Conservation (phyloP, 2,329 filamentous ascomycete genomes). For the Grosmannia penicillata region DNA sequence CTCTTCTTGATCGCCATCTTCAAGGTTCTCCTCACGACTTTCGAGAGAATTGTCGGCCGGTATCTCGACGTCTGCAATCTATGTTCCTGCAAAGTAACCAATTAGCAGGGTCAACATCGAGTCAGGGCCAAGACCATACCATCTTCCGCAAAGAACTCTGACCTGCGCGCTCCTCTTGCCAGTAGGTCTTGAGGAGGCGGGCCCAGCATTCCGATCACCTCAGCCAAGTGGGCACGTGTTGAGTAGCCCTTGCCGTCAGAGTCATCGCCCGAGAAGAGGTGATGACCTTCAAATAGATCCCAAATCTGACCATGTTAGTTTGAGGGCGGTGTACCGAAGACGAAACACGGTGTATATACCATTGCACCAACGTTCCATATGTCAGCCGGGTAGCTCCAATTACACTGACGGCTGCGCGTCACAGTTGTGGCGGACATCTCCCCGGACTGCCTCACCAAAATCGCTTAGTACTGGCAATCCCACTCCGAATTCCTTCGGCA, state of each 20-base stretch:
- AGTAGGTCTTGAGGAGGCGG: not conserved
- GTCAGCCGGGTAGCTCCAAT: constrained; percentile 21
- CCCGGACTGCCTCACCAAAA: constrained; percentile 19
- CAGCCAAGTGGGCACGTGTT: not conserved
- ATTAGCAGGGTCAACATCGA: not conserved
- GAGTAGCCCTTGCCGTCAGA: constrained; percentile 12
- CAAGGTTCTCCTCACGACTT: not conserved
- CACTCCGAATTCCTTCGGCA: too few relatives aligned
- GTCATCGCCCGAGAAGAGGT: constrained; percentile 22
- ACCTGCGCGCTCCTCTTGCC: not conserved
- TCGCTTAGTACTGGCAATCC: constrained; percentile 19
- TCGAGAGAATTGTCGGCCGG: not conserved
- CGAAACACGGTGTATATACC: too few relatives aligned
- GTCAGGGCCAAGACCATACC: not conserved
- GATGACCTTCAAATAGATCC: constrained; percentile 20
- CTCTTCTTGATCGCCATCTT: not conserved
- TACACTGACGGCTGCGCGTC: constrained; percentile 20
- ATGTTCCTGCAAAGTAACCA: not conserved
- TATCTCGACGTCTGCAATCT: not conserved
- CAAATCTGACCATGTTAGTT: too few relatives aligned
- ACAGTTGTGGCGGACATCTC: constrained; percentile 15
- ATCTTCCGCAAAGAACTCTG: not conserved
- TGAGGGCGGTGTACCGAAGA: too few relatives aligned
- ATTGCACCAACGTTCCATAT: constrained; percentile 22
- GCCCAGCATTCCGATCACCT: not conserved